Percentiles rank a stretch among this genome's conserved stretches.
Evolutionary conservation across 1,139 yeast species (phyloP).

Genomic region (Meyerozyma athensensis): DNA sequence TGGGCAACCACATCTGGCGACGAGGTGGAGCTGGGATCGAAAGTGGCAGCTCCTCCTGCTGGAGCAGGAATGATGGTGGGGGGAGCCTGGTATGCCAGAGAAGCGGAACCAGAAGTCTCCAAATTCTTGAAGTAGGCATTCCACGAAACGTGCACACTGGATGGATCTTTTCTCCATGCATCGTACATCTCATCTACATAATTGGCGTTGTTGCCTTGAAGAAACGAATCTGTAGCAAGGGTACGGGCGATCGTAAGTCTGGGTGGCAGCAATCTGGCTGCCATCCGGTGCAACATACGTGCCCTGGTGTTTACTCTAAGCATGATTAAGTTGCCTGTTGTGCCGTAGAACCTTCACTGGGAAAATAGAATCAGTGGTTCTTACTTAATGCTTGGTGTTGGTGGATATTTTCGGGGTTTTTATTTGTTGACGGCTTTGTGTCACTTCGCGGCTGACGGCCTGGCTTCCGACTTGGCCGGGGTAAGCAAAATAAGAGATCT

Average conservation of each 20-base stretch:
- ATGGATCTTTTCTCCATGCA: conserved; percentile 89
- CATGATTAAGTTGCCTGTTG: background rate
- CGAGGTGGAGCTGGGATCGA: conserved; percentile 46
- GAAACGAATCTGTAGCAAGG: conserved; percentile 54
- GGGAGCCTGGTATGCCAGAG: conserved; percentile 82
- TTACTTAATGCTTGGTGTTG: background rate
- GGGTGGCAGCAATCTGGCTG: conserved; percentile 4
- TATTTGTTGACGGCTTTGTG: conserved; percentile 3
- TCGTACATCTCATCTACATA: conserved; percentile 97
- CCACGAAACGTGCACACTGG: conserved; percentile 94
- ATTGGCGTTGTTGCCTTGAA: conserved; percentile 81
- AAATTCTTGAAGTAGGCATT: conserved; percentile 91
- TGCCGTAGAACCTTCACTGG: background rate
- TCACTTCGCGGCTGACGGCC: background rate
- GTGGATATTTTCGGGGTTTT: conserved; percentile 4
- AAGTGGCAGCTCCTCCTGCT: conserved; percentile 66
- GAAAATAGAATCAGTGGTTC: background rate
- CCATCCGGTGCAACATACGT: conserved; percentile 3
- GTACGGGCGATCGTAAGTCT: conserved; percentile 23
- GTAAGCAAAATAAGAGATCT: background rate
- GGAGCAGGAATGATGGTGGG: conserved; percentile 79
- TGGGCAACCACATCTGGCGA: conserved; percentile 72
- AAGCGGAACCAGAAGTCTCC: conserved; percentile 62
- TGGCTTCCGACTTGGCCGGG: conserved; percentile 4
- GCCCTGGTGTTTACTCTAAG: conserved; percentile 3